Percentiles rank a stretch among this genome's conserved stretches.
Conservation (phyloP, 768 basidiomycete genomes). For the Collybia nuda region DNA sequence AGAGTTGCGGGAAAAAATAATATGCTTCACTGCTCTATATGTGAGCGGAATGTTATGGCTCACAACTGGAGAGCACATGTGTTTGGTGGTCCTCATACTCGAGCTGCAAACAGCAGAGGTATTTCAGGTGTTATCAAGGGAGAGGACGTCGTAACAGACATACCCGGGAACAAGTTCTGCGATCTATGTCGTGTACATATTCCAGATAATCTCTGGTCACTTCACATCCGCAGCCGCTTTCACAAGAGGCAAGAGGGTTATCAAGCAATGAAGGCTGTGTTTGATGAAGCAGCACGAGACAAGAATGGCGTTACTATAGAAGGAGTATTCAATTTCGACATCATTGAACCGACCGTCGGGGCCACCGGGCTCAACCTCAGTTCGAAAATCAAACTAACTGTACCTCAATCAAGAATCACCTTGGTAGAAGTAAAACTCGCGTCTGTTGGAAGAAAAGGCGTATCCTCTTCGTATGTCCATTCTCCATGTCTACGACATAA, state of each 20-base stretch:
- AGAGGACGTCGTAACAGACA: conserved; percentile 20
- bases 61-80: conserved; percentile 20
- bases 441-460: background rate
- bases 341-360: conserved; percentile 36
- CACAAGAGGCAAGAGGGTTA: conserved; percentile 37
- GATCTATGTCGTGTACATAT: conserved; percentile 22
- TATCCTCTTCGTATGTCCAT: background rate
- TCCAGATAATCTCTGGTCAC: conserved; percentile 22
- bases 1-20: conserved; percentile 19
- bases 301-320: conserved; percentile 48
- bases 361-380: conserved; percentile 14
- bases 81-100: conserved; percentile 10
- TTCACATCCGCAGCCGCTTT: conserved; percentile 22
- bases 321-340: conserved; percentile 45
- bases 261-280: conserved; percentile 32
- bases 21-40: conserved; percentile 28
- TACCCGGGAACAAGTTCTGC: conserved; percentile 17
- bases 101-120: conserved; percentile 9
- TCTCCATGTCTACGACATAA: background rate
- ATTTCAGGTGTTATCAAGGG: conserved; percentile 20
- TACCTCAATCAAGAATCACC: conserved; percentile 24
- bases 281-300: conserved; percentile 53
- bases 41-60: conserved; percentile 20
- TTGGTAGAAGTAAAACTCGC: conserved; percentile 18
- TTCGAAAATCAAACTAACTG: conserved; percentile 23